Base-by-base conservation (phyloP, 2,329 filamentous ascomycete species). In the Arthrobotrys iridis region DNA sequence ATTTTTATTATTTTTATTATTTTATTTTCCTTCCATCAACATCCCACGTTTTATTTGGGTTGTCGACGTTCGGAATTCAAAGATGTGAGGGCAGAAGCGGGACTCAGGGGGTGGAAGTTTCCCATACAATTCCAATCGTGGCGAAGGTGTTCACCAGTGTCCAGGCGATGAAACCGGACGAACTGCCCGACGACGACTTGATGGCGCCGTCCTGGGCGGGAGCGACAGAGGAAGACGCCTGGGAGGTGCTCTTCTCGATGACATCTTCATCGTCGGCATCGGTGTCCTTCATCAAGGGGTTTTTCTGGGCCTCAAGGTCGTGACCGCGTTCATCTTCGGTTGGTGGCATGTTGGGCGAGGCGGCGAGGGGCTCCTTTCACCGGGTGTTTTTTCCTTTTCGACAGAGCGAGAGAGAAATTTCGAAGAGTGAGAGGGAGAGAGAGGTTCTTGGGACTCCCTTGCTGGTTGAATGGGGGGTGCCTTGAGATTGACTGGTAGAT, bases 71-170 rank as follows among this genome's bases (percentile, higher is more conserved):
- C n/a, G 4, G 10, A 20, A 33, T 59, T 13, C 2, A 11, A 18
- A 20, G 10, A 1, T 30, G 18, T n/a, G 18, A 22, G 24, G 8
- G 45, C 13, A 13, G 11, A 15, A 30, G 15, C 26, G 28, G 77
- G 79, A 77, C 37, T 6, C 43, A 22, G 18, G 43, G 8, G 26
- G 8, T 41, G 57, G 18, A 33, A 33, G 1, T 35, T 35, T n/a
- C 15, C 81, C 85, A 79, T 83, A 88, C 88, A 79, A 90, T 89
- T 50, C 86, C 86, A 67, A 89, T 86, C 0, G 88, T 89, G 1
- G 88, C 87, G 76, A 89, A 74, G 13, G 87, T 89, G 79, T 90
- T 90, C 79, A 89, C 83, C 41, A 82, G 78, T 81, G 88, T 89
- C 88, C 88, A 89, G 62, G 85, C 80, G 18, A 86, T 57, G 60